phyloP scores from a whole-genome alignment of 345 rosid species.

The Salix suchowensis region DNA sequence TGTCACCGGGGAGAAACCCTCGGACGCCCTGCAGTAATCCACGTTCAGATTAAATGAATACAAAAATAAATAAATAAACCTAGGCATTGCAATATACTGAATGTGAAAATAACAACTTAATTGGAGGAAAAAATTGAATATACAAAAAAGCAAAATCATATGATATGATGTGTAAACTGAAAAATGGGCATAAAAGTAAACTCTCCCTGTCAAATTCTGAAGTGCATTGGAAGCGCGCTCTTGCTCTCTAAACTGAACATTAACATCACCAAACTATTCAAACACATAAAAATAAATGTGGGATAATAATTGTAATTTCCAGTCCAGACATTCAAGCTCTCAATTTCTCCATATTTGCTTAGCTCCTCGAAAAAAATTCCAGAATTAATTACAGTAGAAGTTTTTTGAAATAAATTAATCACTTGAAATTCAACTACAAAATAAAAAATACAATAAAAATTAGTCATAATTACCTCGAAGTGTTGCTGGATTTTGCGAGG shows the following conservation, averaged over 20 bases:
- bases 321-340: conserved; percentile 45
- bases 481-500: conserved; percentile 60
- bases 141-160: too few relatives aligned
- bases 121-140: too few relatives aligned
- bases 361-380: conserved; percentile 60
- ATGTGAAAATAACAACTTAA: not conserved
- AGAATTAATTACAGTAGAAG: not conserved
- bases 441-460: not conserved
- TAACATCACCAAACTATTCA: conserved; percentile 63
- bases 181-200: conserved; percentile 25
- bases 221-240: conserved; percentile 70
- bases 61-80: not conserved
- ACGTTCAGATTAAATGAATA: not conserved
- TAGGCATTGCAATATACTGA: not conserved
- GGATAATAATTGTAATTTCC: not conserved
- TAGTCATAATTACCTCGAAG: conserved; percentile 36
- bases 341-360: conserved; percentile 63
- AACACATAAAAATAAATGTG: not conserved
- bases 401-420: not conserved
- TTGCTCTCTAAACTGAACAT: conserved; percentile 70
- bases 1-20: conserved; percentile 72
- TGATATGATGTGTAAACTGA: not conserved
- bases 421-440: not conserved
- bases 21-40: conserved; percentile 42
- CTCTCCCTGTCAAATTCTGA: conserved; percentile 44